Conservation (phyloP, 331 rosid genomes). For the Malus hybrid region DNA sequence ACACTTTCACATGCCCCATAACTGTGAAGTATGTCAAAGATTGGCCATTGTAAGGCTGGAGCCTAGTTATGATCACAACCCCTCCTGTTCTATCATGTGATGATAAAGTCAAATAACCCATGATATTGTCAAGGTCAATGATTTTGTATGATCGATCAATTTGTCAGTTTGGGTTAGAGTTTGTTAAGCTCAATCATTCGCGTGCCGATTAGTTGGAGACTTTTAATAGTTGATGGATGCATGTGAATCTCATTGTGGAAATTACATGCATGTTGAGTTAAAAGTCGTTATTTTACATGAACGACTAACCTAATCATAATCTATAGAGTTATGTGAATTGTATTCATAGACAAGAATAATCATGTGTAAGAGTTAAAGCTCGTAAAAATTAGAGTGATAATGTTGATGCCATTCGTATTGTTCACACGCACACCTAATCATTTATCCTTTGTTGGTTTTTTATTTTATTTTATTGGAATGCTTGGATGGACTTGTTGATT, state of each 20-base stretch:
- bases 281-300: no score
- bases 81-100: conserved; percentile 24
- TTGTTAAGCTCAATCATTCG: background rate
- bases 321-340: background rate
- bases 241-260: no score
- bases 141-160: no score
- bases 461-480: background rate
- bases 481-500: background rate
- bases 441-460: background rate
- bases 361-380: no score
- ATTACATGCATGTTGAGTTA: background rate
- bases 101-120: background rate
- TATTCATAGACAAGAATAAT: background rate
- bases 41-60: background rate
- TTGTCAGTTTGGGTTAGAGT: background rate
- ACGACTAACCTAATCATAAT: no score
- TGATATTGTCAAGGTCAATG: no score
- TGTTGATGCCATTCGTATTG: background rate
- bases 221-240: background rate
- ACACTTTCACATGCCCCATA: background rate
- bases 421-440: background rate
- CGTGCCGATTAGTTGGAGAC: background rate
- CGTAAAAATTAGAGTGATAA: background rate
- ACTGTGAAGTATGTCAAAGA: background rate
- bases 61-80: conserved; percentile 12